phyloP scores from a whole-genome alignment of 2,329 filamentous ascomycete species.

The Colletotrichum sojae region DNA sequence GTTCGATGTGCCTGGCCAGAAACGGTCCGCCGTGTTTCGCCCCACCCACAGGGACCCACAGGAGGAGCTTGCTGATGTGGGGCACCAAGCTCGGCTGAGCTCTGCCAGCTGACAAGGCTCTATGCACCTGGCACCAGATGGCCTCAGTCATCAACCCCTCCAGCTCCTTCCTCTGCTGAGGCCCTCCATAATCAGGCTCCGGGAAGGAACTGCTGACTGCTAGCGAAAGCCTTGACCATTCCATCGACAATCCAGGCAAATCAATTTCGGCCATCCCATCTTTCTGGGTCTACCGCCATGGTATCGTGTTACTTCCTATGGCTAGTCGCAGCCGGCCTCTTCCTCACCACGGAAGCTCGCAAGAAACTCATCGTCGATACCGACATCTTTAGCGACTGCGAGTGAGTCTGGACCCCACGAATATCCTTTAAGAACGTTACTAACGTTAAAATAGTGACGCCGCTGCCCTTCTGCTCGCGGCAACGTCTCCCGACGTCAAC shows the following conservation, averaged over 20 bases:
- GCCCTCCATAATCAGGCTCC: no score
- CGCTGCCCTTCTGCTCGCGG: slow-evolving; percentile 57
- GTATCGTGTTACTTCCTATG: background rate
- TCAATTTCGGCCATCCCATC: no score
- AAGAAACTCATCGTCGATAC: slow-evolving; percentile 62
- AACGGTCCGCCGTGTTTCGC: background rate
- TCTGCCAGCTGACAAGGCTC: no score
- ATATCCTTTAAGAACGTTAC: background rate
- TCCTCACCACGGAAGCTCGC: background rate
- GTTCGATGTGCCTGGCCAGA: slow-evolving; percentile 2
- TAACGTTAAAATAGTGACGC: slow-evolving; percentile 52
- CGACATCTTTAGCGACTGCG: slow-evolving; percentile 62
- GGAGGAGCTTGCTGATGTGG: no score
- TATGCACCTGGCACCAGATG: no score
- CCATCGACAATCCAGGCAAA: no score
- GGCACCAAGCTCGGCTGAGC: no score
- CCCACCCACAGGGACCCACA: background rate
- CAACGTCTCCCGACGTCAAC: slow-evolving; percentile 52
- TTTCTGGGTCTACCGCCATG: no score
- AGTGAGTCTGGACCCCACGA: slow-evolving; percentile 49
- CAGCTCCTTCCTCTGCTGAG: no score
- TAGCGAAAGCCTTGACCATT: no score
- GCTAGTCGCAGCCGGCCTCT: background rate
- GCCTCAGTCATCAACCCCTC: no score
- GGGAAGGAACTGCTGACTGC: no score